These are phyloP conservation scores for Schizophyllum amplum DNA, from an alignment of 1,284 basidiomycete species.

Conservation along the genomic window DNA sequence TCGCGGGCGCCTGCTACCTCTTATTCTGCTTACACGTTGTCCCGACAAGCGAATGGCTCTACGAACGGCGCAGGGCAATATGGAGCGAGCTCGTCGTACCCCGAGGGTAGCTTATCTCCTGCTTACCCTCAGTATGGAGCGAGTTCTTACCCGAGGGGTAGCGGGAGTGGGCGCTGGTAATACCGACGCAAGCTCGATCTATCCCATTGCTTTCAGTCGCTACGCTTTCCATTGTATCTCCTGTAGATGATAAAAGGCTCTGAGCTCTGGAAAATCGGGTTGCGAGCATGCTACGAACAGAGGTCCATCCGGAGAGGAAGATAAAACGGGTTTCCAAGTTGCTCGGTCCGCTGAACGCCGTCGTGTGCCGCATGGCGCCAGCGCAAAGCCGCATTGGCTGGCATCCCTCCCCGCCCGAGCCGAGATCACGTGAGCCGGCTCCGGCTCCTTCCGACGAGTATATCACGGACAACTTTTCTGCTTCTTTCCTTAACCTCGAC, in stretches of 20 bases:
- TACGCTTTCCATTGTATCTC: conserved; percentile 10
- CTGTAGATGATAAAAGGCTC: neutral
- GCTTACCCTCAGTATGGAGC: neutral
- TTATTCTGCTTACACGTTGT: neutral
- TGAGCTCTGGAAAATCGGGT: neutral
- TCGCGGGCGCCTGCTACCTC: neutral
- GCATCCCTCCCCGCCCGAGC: neutral
- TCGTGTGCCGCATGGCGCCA: neutral
- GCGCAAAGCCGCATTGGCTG: neutral
- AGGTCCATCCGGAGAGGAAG: neutral
- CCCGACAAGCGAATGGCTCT: neutral
- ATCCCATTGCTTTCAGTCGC: conserved; percentile 3
- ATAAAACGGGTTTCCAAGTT: neutral
- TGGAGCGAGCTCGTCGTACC: neutral
- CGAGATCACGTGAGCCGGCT: neutral
- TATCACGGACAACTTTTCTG: neutral
- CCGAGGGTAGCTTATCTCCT: neutral
- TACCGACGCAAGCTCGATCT: conserved; percentile 32
- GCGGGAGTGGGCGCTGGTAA: neutral
- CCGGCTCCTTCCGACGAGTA: neutral
- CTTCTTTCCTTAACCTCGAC: neutral
- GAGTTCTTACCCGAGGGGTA: neutral
- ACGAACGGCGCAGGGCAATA: neutral
- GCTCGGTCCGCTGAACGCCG: neutral
- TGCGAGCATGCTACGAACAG: neutral